Evolutionary conservation across 2,329 filamentous ascomycete genomes (phyloP), one percentile per base, ranked within the genome.

Genomic region (Lachnellula suecica): DNA sequence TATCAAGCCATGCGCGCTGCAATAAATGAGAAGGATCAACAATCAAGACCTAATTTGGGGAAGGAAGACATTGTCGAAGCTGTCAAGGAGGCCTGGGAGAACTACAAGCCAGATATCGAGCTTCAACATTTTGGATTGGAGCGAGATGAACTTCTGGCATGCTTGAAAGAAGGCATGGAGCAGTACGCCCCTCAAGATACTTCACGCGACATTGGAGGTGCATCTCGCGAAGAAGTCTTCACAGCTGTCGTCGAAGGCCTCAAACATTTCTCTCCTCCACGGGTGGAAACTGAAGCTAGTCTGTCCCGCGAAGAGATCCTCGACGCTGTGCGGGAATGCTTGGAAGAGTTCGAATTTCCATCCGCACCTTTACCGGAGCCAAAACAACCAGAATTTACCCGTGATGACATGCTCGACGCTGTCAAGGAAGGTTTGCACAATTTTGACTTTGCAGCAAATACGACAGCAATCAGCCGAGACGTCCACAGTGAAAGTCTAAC

Each of bases 61-160:
- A 83, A 88, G 59, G 90, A 96, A 44, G 90, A 95, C 53, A 89
- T 97, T 31, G 81, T 97, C 2, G 81, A 88, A 24, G 91, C 92
- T 3, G 88, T 97, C 13, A 85, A 86, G 61, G 91, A 96, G 61
- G 93, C 92, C 1, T 96, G 91, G 84, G 93, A 97, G 66, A 89
- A 85, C 49, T 96, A 96, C 72, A 96, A 96, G 71, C 93, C 93
- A 1, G 91, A 97, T 63, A 91, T 96, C 46, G 87, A 96, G 62
- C 79, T 96, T 4, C 88, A 96, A 62, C 91, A 96, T 63, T 88
- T 95, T 57, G 93, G 92, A 2, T 76, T 97, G 1, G 93, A 96
- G 68, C 82, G 91, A 4, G 91, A 97, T 11, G 93, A 97, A 66
- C 88, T 97, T 44, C 76, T 97, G 13, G 84, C 88, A 35, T 96